Conservation (phyloP, 2,329 filamentous ascomycete species). For the Neofusicoccum parvum region DNA sequence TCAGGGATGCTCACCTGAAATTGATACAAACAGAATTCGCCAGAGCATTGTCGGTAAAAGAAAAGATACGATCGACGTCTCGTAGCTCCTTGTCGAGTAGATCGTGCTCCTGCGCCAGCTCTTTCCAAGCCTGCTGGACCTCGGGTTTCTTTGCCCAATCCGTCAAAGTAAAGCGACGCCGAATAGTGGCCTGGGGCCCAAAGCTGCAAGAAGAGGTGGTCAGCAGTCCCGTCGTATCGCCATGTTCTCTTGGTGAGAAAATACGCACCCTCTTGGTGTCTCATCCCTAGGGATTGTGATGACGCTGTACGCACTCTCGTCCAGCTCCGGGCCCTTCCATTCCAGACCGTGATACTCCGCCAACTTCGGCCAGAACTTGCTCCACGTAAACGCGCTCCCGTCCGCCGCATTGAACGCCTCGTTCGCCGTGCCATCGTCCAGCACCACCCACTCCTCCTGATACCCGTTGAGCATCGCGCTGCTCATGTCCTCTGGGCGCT, state of each 20-base stretch:
- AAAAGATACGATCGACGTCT: constrained; percentile 50
- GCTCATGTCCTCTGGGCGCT: constrained; percentile 45
- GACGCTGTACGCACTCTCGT: constrained; percentile 26
- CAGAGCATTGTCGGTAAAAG: constrained; percentile 48
- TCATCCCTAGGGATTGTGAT: constrained; percentile 32
- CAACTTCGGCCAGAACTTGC: constrained; percentile 51
- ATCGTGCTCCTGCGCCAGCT: constrained; percentile 45
- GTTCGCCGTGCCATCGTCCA: constrained; percentile 45
- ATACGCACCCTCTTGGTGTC: constrained; percentile 31
- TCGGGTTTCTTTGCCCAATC: constrained; percentile 50
- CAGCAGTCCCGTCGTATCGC: neutral
- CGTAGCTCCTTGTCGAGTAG: constrained; percentile 46
- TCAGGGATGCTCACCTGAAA: constrained; percentile 21
- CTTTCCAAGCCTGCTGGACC: constrained; percentile 50
- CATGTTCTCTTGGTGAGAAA: neutral
- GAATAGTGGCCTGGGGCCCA: constrained; percentile 44
- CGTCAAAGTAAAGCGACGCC: constrained; percentile 45
- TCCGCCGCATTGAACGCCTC: constrained; percentile 56
- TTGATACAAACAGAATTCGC: constrained; percentile 32
- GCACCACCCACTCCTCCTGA: constrained; percentile 53
- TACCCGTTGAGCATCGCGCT: constrained; percentile 53
- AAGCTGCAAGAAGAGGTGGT: constrained; percentile 9
- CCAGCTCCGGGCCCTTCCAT: constrained; percentile 36
- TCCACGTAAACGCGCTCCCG: constrained; percentile 49
- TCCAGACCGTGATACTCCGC: constrained; percentile 48